These are phyloP conservation scores for Globisporangium middletonii DNA, from an alignment of 352 stramenopile genomes.

Conservation along the genomic window DNA sequence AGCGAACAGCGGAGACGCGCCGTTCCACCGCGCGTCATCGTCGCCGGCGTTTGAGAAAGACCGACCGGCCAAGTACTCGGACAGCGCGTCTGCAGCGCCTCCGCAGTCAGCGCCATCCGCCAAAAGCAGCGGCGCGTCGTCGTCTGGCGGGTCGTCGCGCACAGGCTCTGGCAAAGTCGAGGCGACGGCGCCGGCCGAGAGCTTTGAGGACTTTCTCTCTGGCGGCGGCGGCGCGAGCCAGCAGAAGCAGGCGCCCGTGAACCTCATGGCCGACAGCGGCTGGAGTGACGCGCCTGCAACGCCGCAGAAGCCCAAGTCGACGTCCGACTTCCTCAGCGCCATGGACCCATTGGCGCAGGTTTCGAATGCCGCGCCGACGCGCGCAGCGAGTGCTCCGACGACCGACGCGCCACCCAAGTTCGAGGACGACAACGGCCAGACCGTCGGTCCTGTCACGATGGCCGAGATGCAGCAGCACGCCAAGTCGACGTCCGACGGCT, in stretches of 20 bases:
- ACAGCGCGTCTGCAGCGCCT: conserved; percentile 16
- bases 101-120: background rate
- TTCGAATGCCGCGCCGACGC: conserved; percentile 20
- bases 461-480: conserved; percentile 73
- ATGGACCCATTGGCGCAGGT: conserved; percentile 60
- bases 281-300: conserved; percentile 36
- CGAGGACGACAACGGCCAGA: conserved; percentile 74
- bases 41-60: conserved; percentile 39
- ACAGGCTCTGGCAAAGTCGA: conserved; percentile 24
- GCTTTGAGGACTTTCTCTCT: conserved; percentile 76
- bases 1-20: conserved; percentile 15
- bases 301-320: conserved; percentile 19
- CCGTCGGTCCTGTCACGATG: conserved; percentile 74
- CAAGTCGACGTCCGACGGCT: conserved; percentile 63
- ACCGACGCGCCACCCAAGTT: conserved; percentile 53
- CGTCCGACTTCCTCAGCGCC: conserved; percentile 47
- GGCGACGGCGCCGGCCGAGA: conserved; percentile 22
- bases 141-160: conserved; percentile 18
- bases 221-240: conserved; percentile 17
- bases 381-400: conserved; percentile 4
- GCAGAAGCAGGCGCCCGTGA: conserved; percentile 31
- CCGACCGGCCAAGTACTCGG: conserved; percentile 63
- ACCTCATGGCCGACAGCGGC: conserved; percentile 65
- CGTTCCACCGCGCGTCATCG: conserved; percentile 41
- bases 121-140: background rate